Conservation (phyloP, 768 basidiomycete genomes). For the Trametes maxima region DNA sequence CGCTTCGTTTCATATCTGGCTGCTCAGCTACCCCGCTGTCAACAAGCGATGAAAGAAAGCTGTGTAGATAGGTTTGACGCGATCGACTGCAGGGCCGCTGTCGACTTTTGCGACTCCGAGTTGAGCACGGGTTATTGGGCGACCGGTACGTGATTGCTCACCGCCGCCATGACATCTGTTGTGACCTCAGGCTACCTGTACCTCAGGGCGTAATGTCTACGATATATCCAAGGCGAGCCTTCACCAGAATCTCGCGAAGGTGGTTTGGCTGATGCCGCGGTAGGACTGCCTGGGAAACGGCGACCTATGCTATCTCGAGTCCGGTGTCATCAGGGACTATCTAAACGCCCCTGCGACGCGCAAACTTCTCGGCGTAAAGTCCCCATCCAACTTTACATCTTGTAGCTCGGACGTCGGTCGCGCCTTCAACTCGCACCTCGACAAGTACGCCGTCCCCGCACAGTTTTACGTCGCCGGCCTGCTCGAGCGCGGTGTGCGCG, state of each 20-base stretch:
- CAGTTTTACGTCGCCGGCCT: conserved; percentile 69
- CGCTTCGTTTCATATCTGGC: neutral
- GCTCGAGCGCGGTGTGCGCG: conserved; percentile 73
- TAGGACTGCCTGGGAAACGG: conserved; percentile 27
- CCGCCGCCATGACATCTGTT: neutral
- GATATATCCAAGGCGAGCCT: conserved; percentile 54
- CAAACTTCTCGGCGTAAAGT: conserved; percentile 48
- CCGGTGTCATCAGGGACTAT: conserved; percentile 44
- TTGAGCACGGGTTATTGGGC: conserved; percentile 46
- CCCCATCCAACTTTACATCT: conserved; percentile 52
- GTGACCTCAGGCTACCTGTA: neutral
- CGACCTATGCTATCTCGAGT: conserved; percentile 43
- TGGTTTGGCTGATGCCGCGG: neutral
- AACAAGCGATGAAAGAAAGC: conserved; percentile 52
- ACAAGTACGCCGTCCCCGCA: conserved; percentile 59
- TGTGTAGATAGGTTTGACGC: conserved; percentile 71
- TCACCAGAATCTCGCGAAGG: neutral
- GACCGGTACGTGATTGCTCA: conserved; percentile 37
- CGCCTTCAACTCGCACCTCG: conserved; percentile 58
- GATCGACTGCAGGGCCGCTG: conserved; percentile 67
- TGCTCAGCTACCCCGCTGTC: conserved; percentile 65
- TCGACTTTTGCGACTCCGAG: conserved; percentile 62
- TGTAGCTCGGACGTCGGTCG: conserved; percentile 55
- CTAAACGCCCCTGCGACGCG: conserved; percentile 50
- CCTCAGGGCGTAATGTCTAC: conserved; percentile 51